Evolutionary conservation across 768 basidiomycete genomes (phyloP), one percentile per base, ranked within the genome.

Genomic region (Macrolepiota dolichaula): DNA sequence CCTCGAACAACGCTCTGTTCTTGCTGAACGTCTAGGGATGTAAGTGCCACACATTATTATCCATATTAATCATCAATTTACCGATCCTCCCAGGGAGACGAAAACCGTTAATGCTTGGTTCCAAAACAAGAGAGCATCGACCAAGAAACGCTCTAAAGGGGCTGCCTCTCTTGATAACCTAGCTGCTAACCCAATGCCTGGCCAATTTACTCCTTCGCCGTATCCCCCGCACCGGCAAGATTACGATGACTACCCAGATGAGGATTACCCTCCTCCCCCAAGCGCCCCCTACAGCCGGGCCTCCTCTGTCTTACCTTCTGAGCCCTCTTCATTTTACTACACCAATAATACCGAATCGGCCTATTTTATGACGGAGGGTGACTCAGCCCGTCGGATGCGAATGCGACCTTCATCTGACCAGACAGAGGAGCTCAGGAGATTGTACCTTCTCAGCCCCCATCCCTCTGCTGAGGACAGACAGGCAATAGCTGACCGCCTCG

Each of bases 51-150:
- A 63, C 19, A 49, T 59, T 37, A 47, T 61, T 47, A 57, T 53
- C 55, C 52, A 57, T 53, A 19, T 46, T 62, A 49, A 60, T 36
- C 63, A 68, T 51, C 66, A 35, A 59, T 61, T 64, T 56, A 63
- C 57, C 38, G 61, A 57, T 64, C 56, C 55, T 7, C 70, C 27
- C 61, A 92, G 91, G 87, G 88, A 91, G 71, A 86, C 85, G 72
- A 92, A 92, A 81, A 90, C 88, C 2, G 89, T 92, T 70, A 89
- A 89, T 70, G 88, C 91, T 13, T 92, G 89, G 87, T 92, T 92
- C 74, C 90, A 92, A 76, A 92, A 92, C 71, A 92, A 91, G 78
- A 81, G 91, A 57, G 90, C 91, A 5, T 91, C 89, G 12, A 85
- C 84, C 66, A 92, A 91, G 81, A 92, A 92, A 74, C 81, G 77